Percentiles rank a stretch among this genome's conserved stretches.
phyloP scores from a whole-genome alignment of 192 early-diverging fungal genomes.

The Linnemannia zychae region DNA sequence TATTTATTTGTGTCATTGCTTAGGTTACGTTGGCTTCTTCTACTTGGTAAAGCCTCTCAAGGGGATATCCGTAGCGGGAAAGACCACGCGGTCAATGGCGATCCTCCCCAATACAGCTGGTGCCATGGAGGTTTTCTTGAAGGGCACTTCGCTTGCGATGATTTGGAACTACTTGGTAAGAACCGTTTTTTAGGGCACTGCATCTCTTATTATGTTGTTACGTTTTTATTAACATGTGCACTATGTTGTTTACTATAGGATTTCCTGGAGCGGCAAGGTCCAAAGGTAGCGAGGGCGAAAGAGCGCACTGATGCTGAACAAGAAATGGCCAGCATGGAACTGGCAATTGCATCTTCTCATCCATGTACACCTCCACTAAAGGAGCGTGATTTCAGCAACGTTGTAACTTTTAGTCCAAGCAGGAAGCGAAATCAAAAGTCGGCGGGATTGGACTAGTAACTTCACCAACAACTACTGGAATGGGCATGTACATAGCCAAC shows the following conservation, averaged over 20 bases:
- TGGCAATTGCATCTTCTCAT: too few relatives aligned
- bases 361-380: too few relatives aligned
- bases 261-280: conserved; percentile 21
- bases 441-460: too few relatives aligned
- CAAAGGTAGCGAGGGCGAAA: conserved; percentile 19
- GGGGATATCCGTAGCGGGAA: conserved; percentile 24
- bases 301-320: too few relatives aligned
- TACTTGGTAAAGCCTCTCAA: conserved; percentile 26
- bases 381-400: too few relatives aligned
- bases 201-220: conserved; percentile 22
- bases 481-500: too few relatives aligned
- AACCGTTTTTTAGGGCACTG: too few relatives aligned
- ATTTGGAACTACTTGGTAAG: conserved; percentile 25
- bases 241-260: conserved; percentile 18
- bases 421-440: too few relatives aligned
- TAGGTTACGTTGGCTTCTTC: conserved; percentile 31
- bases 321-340: too few relatives aligned
- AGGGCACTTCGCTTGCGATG: conserved; percentile 28
- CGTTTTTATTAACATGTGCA: conserved; percentile 16
- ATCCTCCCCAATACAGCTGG: conserved; percentile 31
- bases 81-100: conserved; percentile 18
- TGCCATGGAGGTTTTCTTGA: conserved; percentile 22
- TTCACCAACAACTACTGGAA: too few relatives aligned
- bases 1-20: conserved; percentile 10
- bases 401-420: too few relatives aligned